Evolutionary conservation across 345 rosid genomes (phyloP).

Genomic region (Hibiscus trionum): DNA sequence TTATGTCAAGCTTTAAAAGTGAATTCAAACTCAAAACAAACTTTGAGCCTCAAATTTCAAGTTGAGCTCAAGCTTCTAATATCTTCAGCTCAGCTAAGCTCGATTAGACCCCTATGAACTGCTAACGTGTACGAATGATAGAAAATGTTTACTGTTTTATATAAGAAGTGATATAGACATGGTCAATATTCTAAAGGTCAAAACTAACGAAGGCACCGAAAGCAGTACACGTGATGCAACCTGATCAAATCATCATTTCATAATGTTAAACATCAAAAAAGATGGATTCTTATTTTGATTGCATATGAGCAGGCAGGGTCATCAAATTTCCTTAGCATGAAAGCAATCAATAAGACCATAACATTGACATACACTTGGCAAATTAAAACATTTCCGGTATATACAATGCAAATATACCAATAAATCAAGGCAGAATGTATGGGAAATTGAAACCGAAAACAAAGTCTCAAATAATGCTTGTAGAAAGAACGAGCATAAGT

Average conservation of each 20-base stretch:
- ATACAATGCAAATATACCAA: background rate
- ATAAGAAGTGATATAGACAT: background rate
- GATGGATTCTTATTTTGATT: background rate
- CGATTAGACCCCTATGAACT: background rate
- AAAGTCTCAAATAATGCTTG: background rate
- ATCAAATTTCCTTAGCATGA: background rate
- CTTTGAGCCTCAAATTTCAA: slow-evolving; percentile 24
- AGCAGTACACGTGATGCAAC: background rate
- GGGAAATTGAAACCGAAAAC: background rate
- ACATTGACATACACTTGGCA: background rate
- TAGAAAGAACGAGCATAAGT: background rate
- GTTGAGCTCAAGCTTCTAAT: background rate
- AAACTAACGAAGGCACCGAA: too few species aligned
- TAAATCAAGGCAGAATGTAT: background rate
- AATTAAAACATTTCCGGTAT: background rate
- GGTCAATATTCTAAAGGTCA: background rate
- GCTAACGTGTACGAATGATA: too few species aligned
- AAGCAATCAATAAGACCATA: background rate
- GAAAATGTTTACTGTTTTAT: background rate
- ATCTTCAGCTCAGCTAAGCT: background rate
- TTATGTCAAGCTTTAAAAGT: background rate
- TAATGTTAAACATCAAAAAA: background rate
- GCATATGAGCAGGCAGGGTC: background rate
- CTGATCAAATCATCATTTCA: background rate
- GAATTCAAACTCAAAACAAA: background rate